Base-by-base conservation (phyloP, 257 asterid genomes). In the Plantago ovata region DNA sequence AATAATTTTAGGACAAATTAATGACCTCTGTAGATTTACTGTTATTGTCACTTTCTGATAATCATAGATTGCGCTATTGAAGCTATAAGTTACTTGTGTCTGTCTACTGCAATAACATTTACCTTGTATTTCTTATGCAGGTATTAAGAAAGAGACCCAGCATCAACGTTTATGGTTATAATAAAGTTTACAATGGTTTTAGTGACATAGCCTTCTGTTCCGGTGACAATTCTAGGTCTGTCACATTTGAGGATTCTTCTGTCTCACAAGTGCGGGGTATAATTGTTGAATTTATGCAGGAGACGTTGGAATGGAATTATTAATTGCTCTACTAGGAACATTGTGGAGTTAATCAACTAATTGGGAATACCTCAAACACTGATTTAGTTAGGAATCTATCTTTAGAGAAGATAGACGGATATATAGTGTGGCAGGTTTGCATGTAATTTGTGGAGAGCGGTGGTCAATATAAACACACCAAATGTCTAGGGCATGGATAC, bases 181-280 rank as follows among this genome's bases (percentile, higher is more conserved):
- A 72, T 71, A 73, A 62, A n/a, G n/a, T n/a, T 63, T 84, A 65
- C 56, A 85, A 77, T 64, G 97, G 98, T 66, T 77, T 85, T 58
- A 66, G 94, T 60, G 98, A 92, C 70, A 75, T 92, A 56, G 82
- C 91, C 4, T 92, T 92, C 80, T 79, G 86, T 56, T 74, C 85
- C 56, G 77, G 70, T 71, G 90, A 92, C 69, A 68, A 66, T 48
- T 81, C 88, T 32, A 92, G 96, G 96, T 92, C 49, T 42, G 70
- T 67, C 48, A 64, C 23, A 16, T n/a, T 45, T 56, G 7, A 3
- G 36, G 36, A 28, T 28, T 28, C 7, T 28, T 28, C 36, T 28
- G 36, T 2, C 36, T 28, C 36, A 28, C 36, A 28, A 28, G 7
- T 28, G 36, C 7, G 7, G 36, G 7, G 36, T 28, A 28, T 28